A percentile compares a stretch with the other conserved stretches of the same genome.
These are phyloP conservation scores for Pseudonectria buxi DNA, from an alignment of 2,329 filamentous ascomycete species.

Conservation along the genomic window DNA sequence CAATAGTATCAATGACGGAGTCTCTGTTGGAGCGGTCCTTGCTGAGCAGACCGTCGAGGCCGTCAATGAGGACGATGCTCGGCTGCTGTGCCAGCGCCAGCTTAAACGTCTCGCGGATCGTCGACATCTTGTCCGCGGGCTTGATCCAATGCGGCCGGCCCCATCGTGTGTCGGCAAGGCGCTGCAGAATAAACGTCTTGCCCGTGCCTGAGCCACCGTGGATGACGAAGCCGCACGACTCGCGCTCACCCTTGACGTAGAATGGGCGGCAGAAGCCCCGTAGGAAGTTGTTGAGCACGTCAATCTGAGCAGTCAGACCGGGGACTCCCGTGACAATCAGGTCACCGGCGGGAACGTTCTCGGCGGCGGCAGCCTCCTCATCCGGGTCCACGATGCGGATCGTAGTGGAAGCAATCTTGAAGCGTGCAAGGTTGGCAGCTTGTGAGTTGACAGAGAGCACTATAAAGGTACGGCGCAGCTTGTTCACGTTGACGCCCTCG, in stretches of 20 bases:
- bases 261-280: conserved; percentile 41
- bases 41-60: conserved; percentile 63
- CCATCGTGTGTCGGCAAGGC: conserved; percentile 64
- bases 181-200: conserved; percentile 67
- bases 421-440: conserved; percentile 37
- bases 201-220: conserved; percentile 81
- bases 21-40: conserved; percentile 48
- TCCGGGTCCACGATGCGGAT: conserved; percentile 32
- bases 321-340: conserved; percentile 53
- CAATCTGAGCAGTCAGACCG: conserved; percentile 59
- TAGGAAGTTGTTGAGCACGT: conserved; percentile 61
- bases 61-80: conserved; percentile 72
- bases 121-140: conserved; percentile 47
- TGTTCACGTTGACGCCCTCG: conserved; percentile 44
- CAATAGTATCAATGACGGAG: conserved; percentile 44
- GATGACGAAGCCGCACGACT: conserved; percentile 58
- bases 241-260: conserved; percentile 23
- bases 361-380: conserved; percentile 11
- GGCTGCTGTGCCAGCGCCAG: conserved; percentile 63
- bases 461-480: conserved; percentile 41
- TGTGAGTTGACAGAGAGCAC: conserved; percentile 49
- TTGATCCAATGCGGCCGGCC: conserved; percentile 58
- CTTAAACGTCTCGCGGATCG: conserved; percentile 62
- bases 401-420: conserved; percentile 30
- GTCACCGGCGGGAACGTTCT: conserved; percentile 20